phyloP scores from a whole-genome alignment of 345 rosid genomes.

The Eucalyptus polyanthemos region DNA sequence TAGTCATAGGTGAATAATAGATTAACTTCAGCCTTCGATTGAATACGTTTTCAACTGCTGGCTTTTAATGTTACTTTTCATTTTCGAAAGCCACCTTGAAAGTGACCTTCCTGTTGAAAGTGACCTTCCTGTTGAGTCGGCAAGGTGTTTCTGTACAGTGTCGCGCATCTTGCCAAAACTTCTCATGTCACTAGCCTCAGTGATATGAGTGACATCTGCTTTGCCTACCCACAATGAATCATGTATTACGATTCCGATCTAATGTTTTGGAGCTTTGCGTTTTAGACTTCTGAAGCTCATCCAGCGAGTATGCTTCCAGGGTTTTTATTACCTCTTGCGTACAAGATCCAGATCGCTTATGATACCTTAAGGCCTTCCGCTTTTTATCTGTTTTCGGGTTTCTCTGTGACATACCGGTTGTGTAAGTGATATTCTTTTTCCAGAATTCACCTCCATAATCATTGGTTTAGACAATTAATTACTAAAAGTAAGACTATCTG shows the following conservation, averaged over 20 bases:
- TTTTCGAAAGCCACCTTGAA: too few species aligned
- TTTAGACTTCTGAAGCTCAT: not conserved
- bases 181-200: not conserved
- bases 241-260: not conserved
- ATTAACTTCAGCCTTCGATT: too few species aligned
- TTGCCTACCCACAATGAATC: not conserved
- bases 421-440: not conserved
- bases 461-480: not conserved
- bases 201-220: not conserved
- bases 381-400: not conserved
- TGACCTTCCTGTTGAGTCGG: not conserved
- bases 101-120: not conserved
- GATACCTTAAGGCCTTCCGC: not conserved
- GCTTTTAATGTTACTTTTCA: too few species aligned
- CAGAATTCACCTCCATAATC: not conserved
- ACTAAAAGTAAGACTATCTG: not conserved
- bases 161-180: not conserved
- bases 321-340: not conserved
- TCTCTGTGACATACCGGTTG: not conserved
- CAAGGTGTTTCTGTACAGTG: not conserved
- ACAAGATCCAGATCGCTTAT: not conserved
- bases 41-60: too few species aligned
- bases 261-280: not conserved
- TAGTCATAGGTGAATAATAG: too few species aligned
- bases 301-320: not conserved